Percentiles rank a stretch among this genome's conserved stretches.
phyloP scores from a whole-genome alignment of 106 monocot species.

The Dendrobium officinale region DNA sequence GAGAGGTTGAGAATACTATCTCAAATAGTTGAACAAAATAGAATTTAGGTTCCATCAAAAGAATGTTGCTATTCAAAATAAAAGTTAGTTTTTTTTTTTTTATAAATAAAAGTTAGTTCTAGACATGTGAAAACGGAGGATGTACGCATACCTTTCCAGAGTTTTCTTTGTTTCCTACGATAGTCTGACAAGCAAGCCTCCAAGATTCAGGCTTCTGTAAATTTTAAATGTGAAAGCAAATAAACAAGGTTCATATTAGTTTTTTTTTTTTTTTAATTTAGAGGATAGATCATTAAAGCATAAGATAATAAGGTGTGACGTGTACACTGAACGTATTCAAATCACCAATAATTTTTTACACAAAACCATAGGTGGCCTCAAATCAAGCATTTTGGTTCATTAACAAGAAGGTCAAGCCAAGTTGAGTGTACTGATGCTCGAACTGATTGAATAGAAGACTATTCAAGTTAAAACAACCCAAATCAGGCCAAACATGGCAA shows the following conservation, averaged over 20 bases:
- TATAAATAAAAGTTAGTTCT: background rate
- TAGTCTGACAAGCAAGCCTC: conserved; percentile 95
- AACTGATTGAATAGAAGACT: too few relatives aligned
- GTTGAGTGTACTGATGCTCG: too few relatives aligned
- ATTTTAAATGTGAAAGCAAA: background rate
- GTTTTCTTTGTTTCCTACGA: conserved; percentile 88
- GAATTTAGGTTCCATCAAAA: background rate
- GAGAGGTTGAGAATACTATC: background rate
- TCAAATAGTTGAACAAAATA: background rate
- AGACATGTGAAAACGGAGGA: background rate
- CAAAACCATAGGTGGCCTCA: too few relatives aligned
- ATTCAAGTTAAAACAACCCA: too few relatives aligned
- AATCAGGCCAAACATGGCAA: too few relatives aligned
- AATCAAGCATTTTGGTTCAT: too few relatives aligned
- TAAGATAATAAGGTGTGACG: background rate
- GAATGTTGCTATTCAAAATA: background rate
- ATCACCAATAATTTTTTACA: too few relatives aligned
- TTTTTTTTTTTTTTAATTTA: background rate
- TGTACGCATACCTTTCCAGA: conserved; percentile 55
- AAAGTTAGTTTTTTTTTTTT: background rate
- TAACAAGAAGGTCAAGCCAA: too few relatives aligned
- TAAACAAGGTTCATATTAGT: background rate
- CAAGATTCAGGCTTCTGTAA: conserved; percentile 86
- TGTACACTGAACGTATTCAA: too few relatives aligned
- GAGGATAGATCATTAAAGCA: background rate